Percentiles rank a stretch among this genome's conserved stretches.
phyloP scores from a whole-genome alignment of 1,284 basidiomycete genomes.

The Phellinidium pouzarii region DNA sequence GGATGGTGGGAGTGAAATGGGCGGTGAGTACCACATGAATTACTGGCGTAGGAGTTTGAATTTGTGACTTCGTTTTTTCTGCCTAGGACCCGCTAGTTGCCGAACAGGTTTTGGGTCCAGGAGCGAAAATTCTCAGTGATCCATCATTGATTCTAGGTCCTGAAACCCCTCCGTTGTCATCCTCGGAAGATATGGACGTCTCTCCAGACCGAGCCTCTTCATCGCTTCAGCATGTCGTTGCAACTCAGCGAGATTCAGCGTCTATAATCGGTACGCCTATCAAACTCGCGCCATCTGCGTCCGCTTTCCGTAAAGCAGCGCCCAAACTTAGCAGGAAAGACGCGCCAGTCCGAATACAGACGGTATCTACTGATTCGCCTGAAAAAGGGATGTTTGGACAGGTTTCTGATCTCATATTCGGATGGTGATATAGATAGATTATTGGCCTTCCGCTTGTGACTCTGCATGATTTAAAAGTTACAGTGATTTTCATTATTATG shows the following conservation, averaged over 20 bases:
- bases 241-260: conserved; percentile 22
- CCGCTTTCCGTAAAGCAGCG: conserved; percentile 53
- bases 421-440: conserved; percentile 38
- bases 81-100: conserved; percentile 8
- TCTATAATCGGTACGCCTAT: conserved; percentile 56
- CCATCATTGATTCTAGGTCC: neutral
- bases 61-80: too few species aligned
- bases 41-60: neutral
- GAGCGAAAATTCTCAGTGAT: neutral
- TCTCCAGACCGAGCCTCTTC: conserved; percentile 2
- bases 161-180: neutral
- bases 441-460: too few species aligned
- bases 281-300: conserved; percentile 57
- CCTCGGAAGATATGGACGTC: conserved; percentile 5
- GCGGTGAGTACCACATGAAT: conserved; percentile 42
- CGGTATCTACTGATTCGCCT: conserved; percentile 29
- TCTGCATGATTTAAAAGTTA: too few species aligned
- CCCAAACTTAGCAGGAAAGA: conserved; percentile 29
- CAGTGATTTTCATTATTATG: too few species aligned
- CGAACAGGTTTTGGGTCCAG: conserved; percentile 17
- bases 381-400: conserved; percentile 59
- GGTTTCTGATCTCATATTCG: conserved; percentile 49
- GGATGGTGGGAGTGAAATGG: conserved; percentile 81
- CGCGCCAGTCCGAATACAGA: conserved; percentile 21
- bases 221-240: conserved; percentile 35